phyloP scores from a whole-genome alignment of 768 basidiomycete species.

The Leccinum broughii region DNA sequence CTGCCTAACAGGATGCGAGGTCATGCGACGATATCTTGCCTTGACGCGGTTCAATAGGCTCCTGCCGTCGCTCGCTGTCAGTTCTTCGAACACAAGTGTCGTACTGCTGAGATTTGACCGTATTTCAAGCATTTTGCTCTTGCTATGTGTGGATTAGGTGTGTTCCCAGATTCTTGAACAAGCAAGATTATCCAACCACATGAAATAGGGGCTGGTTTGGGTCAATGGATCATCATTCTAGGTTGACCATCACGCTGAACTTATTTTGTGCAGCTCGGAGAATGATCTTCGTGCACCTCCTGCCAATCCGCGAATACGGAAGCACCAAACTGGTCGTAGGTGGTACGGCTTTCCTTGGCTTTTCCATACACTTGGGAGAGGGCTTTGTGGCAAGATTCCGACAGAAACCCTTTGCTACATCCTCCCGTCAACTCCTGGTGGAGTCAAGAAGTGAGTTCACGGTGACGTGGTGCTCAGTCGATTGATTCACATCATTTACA shows the following conservation, averaged over 20 bases:
- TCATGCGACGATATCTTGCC: constrained; percentile 8
- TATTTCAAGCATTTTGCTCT: neutral
- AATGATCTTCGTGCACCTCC: constrained; percentile 1
- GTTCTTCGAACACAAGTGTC: neutral
- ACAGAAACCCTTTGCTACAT: constrained; percentile 12
- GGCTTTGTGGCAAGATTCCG: constrained; percentile 5
- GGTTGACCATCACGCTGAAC: neutral
- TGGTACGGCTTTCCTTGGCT: neutral
- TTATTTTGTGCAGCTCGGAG: neutral
- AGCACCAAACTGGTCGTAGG: neutral
- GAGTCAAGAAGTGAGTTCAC: constrained; percentile 5
- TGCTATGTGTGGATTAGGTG: constrained; percentile 5
- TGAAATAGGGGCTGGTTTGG: constrained; percentile 5
- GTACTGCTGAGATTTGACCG: neutral
- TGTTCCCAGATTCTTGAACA: neutral
- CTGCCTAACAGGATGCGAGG: neutral
- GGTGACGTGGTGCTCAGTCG: neutral
- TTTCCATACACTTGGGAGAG: constrained; percentile 6
- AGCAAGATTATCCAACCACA: neutral
- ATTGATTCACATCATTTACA: neutral
- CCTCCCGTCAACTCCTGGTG: constrained; percentile 8
- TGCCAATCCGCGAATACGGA: neutral
- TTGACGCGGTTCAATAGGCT: neutral
- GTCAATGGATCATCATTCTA: constrained; percentile 1
- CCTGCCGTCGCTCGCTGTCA: constrained; percentile 6